Percentiles rank a stretch among this genome's conserved stretches.
Conservation (phyloP, 2,329 filamentous ascomycete species). For the Talaromyces sp. region DNA sequence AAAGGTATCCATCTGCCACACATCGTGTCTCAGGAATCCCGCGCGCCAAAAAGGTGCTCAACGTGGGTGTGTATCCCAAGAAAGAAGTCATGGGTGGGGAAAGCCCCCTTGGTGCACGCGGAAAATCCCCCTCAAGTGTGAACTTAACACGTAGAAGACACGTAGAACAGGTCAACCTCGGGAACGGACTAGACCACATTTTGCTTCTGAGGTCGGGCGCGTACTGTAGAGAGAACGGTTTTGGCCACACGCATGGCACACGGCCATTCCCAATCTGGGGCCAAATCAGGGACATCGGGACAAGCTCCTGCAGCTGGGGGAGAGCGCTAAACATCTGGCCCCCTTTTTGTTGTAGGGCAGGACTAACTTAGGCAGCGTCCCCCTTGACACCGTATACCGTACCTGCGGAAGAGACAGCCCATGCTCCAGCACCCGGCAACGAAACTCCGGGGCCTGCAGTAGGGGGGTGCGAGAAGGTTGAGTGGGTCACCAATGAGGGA, state of each 20-base stretch:
- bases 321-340: not conserved
- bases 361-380: not conserved
- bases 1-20: conserved; percentile 8
- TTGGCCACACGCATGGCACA: not conserved
- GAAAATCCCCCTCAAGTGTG: not conserved
- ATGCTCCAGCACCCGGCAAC: conserved; percentile 7
- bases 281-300: not conserved
- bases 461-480: conserved; percentile 9
- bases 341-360: not conserved
- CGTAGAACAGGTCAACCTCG: not conserved
- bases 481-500: conserved; percentile 21
- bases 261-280: not conserved
- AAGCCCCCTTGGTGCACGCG: conserved; percentile 1
- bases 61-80: conserved; percentile 1
- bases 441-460: conserved; percentile 25
- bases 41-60: conserved; percentile 16
- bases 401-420: conserved; percentile 7
- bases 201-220: not conserved
- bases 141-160: not conserved
- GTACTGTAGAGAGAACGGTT: not conserved
- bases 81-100: not conserved
- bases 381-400: conserved; percentile 2
- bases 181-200: not conserved
- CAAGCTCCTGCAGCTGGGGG: not conserved
- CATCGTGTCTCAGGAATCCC: conserved; percentile 20